Percentiles rank a stretch among this genome's conserved stretches.
Evolutionary conservation across 768 basidiomycete genomes (phyloP).

Genomic region (Tephrocybe sp.): DNA sequence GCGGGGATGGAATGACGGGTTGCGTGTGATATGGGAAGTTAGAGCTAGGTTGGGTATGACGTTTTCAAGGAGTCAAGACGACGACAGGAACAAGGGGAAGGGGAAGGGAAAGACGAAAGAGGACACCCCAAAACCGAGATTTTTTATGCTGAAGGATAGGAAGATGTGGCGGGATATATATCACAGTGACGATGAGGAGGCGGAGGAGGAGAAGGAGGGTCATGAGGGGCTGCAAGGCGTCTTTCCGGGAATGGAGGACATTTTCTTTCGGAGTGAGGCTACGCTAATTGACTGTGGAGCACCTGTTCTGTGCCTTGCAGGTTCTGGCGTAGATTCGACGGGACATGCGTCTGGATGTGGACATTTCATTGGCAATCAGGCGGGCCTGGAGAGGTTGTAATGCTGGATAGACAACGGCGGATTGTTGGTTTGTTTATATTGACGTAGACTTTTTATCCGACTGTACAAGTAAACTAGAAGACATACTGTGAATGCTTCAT

Average conservation of each 20-base stretch:
- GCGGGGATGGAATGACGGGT: conserved; percentile 63
- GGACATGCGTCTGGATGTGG: conserved; percentile 40
- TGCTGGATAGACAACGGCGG: not conserved
- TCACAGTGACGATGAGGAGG: conserved; percentile 20
- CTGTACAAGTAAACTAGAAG: too few relatives aligned
- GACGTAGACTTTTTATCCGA: too few relatives aligned
- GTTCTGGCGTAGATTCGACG: conserved; percentile 20
- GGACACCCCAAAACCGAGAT: not conserved
- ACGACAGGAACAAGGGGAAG: not conserved
- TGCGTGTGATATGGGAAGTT: conserved; percentile 50
- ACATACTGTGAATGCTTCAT: too few relatives aligned
- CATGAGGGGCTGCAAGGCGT: conserved; percentile 39
- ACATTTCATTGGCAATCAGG: conserved; percentile 35
- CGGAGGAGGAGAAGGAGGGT: conserved; percentile 25
- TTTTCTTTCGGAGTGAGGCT: conserved; percentile 24
- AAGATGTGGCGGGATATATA: not conserved
- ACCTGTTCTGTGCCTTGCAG: conserved; percentile 40
- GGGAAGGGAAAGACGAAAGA: not conserved
- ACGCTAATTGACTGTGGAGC: not conserved
- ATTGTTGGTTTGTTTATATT: too few relatives aligned
- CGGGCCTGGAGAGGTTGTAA: conserved; percentile 29
- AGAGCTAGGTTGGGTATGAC: conserved; percentile 46
- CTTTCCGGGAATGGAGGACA: conserved; percentile 25
- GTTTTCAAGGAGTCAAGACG: conserved; percentile 15
- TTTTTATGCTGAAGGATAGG: conserved; percentile 13